Conservation (phyloP, 2,329 filamentous ascomycete genomes). For the Fusarium sp. region DNA sequence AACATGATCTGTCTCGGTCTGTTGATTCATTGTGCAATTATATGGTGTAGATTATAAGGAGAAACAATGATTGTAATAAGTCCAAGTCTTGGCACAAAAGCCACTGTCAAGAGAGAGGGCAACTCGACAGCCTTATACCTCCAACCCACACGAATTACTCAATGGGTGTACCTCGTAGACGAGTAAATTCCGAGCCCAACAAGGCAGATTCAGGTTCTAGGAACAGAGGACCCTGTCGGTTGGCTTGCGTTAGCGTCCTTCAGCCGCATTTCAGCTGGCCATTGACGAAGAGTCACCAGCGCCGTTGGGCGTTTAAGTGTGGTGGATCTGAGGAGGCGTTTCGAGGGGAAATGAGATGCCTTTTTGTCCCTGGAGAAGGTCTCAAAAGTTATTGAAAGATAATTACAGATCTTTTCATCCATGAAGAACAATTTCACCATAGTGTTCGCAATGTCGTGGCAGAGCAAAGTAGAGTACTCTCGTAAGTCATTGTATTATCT, state of each 20-base stretch:
- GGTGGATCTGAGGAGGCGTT: conserved; percentile 28
- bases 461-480: background rate
- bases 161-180: background rate
- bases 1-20: conserved; percentile 43
- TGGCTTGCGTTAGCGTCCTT: conserved; percentile 42
- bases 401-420: background rate
- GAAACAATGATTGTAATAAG: background rate
- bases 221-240: conserved; percentile 22
- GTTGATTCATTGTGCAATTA: conserved; percentile 37
- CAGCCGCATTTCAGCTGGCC: conserved; percentile 42
- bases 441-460: background rate
- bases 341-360: background rate
- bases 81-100: background rate
- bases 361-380: background rate
- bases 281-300: conserved; percentile 23
- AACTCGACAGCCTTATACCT: conserved; percentile 9
- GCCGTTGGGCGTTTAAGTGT: conserved; percentile 22
- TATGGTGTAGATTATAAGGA: background rate
- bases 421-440: no score
- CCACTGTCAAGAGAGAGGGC: background rate
- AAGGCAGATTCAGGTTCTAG: conserved; percentile 43
- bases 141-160: background rate
- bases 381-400: background rate
- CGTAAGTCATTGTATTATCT: background rate
- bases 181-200: conserved; percentile 19